Evolutionary conservation across 768 basidiomycete genomes (phyloP).

Genomic region (Lactifluus echinatus): DNA sequence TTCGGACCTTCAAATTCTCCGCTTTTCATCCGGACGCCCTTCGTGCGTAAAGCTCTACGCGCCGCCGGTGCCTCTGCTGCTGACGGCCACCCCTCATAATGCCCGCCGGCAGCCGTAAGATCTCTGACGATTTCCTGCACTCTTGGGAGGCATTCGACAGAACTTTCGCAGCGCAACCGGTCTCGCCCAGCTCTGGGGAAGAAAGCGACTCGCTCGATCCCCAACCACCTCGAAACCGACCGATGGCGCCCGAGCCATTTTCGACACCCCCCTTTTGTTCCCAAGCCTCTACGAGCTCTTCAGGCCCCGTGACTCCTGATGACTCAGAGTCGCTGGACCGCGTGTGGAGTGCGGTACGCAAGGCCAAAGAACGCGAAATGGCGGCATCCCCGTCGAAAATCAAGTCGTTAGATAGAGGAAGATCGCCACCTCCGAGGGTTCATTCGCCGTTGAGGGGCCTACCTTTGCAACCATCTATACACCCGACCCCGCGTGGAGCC

Average conservation of each 20-base stretch:
- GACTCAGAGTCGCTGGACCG: slow-evolving; percentile 38
- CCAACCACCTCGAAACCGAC: slow-evolving; percentile 11
- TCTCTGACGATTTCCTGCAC: slow-evolving; percentile 17
- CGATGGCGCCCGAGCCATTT: slow-evolving; percentile 22
- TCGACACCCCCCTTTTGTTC: slow-evolving; percentile 16
- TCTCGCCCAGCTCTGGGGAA: slow-evolving; percentile 8
- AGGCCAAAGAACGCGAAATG: slow-evolving; percentile 57
- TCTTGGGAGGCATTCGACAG: slow-evolving; percentile 22
- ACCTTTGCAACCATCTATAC: slow-evolving; percentile 3
- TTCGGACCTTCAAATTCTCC: slow-evolving; percentile 22
- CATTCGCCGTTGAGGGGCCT: slow-evolving; percentile 11
- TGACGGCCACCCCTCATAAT: slow-evolving; percentile 18
- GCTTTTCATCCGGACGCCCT: slow-evolving; percentile 20
- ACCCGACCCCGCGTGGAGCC: not conserved
- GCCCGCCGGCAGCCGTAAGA: slow-evolving; percentile 14
- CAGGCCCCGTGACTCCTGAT: slow-evolving; percentile 19
- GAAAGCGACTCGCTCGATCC: slow-evolving; percentile 13
- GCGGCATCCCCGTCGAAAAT: slow-evolving; percentile 63
- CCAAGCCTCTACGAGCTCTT: slow-evolving; percentile 19
- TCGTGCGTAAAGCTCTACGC: slow-evolving; percentile 19
- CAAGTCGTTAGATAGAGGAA: slow-evolving; percentile 48
- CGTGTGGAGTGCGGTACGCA: slow-evolving; percentile 59
- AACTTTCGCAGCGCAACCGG: slow-evolving; percentile 19
- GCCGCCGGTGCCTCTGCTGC: slow-evolving; percentile 15
- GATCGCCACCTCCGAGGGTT: slow-evolving; percentile 10